Percentiles rank a stretch among this genome's conserved stretches.
Conservation (phyloP, 1,284 basidiomycete species). For the Athelia psychrophila region DNA sequence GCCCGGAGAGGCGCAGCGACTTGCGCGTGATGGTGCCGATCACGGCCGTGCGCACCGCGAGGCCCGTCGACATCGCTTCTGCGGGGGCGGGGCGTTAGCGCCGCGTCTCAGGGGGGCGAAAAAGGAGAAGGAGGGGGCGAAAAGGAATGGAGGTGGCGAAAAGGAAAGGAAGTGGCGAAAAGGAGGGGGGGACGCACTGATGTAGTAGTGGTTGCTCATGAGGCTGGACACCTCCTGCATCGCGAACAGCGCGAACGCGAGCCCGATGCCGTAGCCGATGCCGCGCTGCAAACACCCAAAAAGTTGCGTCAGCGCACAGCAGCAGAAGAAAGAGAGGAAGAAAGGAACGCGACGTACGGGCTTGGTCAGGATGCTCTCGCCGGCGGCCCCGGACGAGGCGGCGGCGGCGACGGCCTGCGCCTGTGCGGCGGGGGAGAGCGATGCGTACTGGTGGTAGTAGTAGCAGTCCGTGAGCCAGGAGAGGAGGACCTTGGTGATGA, state of each 20-base stretch:
- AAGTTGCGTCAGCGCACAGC: conserved; percentile 34
- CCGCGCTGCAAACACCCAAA: too few relatives aligned
- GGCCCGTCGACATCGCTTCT: conserved; percentile 52
- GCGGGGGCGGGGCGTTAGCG: conserved; percentile 6
- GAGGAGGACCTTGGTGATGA: conserved; percentile 62
- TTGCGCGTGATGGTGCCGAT: conserved; percentile 73
- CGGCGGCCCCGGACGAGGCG: not conserved
- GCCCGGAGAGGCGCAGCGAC: conserved; percentile 65
- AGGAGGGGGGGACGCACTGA: conserved; percentile 31
- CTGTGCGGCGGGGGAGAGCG: conserved; percentile 31
- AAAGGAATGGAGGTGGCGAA: too few relatives aligned
- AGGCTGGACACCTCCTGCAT: conserved; percentile 65
- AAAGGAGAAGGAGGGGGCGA: too few relatives aligned
- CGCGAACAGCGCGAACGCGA: conserved; percentile 58
- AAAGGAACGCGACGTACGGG: too few relatives aligned
- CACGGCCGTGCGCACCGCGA: conserved; percentile 50
- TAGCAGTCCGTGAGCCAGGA: conserved; percentile 60
- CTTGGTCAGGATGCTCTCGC: too few relatives aligned
- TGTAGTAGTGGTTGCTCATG: conserved; percentile 50
- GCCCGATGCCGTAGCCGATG: conserved; percentile 59
- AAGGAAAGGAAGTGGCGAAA: too few relatives aligned
- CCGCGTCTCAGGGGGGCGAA: too few relatives aligned
- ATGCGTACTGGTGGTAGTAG: conserved; percentile 39
- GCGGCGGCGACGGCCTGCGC: conserved; percentile 22
- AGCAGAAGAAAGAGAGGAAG: too few relatives aligned